Percentiles rank a stretch among this genome's conserved stretches.
Evolutionary conservation across 495 filamentous ascomycete species (phyloP).

Genomic region (Xylaria sp.): DNA sequence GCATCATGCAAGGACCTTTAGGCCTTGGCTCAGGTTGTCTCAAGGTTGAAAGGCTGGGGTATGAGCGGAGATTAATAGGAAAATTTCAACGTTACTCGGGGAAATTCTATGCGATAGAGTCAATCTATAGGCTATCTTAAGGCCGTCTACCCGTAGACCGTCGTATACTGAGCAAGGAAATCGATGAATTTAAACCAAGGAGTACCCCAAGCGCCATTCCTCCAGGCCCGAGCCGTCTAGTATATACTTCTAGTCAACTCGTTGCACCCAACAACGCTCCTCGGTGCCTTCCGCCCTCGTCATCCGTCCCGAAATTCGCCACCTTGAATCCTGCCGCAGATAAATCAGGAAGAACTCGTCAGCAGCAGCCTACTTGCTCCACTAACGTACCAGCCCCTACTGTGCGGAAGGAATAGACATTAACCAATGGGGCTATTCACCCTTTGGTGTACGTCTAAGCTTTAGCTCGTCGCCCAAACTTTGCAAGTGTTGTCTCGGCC

Average conservation of each 20-base stretch:
- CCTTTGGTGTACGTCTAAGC: background rate
- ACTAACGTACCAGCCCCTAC: background rate
- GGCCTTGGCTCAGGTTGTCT: background rate
- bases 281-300: conserved; percentile 2
- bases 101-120: background rate
- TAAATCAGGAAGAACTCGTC: background rate
- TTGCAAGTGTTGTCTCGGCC: background rate
- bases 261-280: background rate
- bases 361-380: background rate
- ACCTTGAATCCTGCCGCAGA: background rate
- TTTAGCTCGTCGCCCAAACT: background rate
- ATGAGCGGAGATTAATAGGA: background rate
- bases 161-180: background rate
- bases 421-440: background rate
- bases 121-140: conserved; percentile 6
- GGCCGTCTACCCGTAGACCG: background rate
- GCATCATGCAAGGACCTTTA: conserved; percentile 12
- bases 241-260: background rate
- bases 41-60: conserved; percentile 16
- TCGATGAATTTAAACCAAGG: background rate
- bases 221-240: conserved; percentile 18
- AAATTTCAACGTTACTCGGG: background rate
- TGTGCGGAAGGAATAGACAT: background rate
- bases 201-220: conserved; percentile 7
- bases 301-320: conserved; percentile 12